Conservation (phyloP, 768 basidiomycete genomes). For the Termitomyces sp. region DNA sequence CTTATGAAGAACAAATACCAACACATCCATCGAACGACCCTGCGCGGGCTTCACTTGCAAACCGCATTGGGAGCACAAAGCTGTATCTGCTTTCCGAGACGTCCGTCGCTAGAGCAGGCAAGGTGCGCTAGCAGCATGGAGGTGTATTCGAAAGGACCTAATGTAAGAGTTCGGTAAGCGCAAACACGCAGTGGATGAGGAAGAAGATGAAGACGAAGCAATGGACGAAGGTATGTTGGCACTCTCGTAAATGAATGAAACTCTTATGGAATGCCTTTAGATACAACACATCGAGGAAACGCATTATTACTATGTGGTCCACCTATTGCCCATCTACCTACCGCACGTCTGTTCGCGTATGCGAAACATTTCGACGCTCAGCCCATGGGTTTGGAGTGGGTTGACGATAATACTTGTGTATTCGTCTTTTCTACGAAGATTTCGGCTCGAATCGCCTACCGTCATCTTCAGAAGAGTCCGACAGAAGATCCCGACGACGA, state of each 20-base stretch:
- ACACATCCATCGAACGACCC: constrained; percentile 22
- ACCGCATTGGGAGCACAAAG: constrained; percentile 67
- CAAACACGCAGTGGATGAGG: constrained; percentile 29
- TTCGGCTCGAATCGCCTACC: constrained; percentile 47
- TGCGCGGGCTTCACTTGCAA: constrained; percentile 40
- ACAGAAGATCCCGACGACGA: constrained; percentile 50
- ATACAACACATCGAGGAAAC: constrained; percentile 47
- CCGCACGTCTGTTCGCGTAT: constrained; percentile 75
- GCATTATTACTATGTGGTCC: constrained; percentile 69
- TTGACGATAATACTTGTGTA: constrained; percentile 79
- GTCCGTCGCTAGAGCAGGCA: constrained; percentile 50
- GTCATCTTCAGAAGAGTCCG: constrained; percentile 43
- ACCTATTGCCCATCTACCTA: constrained; percentile 72
- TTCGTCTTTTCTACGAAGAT: constrained; percentile 61
- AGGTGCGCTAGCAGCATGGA: constrained; percentile 61
- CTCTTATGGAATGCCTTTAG: constrained; percentile 21
- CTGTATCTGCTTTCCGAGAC: constrained; percentile 77
- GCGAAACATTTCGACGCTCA: constrained; percentile 71
- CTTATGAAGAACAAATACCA: constrained; percentile 54
- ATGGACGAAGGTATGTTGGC: constrained; percentile 28
- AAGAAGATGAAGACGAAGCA: constrained; percentile 25
- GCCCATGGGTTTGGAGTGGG: constrained; percentile 80
- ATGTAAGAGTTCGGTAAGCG: constrained; percentile 46
- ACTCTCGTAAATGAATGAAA: background rate
- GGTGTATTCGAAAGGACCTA: constrained; percentile 33